These are phyloP conservation scores for Acorus gramineus DNA, from an alignment of 106 monocot species.

Conservation along the genomic window DNA sequence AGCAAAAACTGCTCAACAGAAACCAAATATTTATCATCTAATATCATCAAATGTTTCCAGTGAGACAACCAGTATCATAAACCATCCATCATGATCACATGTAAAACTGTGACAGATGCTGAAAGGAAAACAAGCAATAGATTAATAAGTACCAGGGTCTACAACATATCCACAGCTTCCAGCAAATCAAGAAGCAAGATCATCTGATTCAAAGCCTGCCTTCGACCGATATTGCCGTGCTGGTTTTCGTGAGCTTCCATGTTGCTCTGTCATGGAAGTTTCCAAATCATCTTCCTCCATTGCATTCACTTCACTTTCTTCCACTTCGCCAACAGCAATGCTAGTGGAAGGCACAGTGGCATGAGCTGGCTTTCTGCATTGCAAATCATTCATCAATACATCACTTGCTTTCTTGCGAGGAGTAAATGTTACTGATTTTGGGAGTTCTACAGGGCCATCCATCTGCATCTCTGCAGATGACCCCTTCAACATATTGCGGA, in stretches of 20 bases:
- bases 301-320: constrained; percentile 35
- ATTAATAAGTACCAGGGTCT: too few relatives aligned
- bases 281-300: constrained; percentile 56
- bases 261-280: not conserved
- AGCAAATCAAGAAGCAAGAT: too few relatives aligned
- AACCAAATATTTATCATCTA: too few relatives aligned
- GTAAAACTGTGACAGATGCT: too few relatives aligned
- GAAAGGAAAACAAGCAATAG: too few relatives aligned
- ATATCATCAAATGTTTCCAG: too few relatives aligned
- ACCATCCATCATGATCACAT: too few relatives aligned
- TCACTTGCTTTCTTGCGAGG: constrained; percentile 53
- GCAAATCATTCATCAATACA: constrained; percentile 21
- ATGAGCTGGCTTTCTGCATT: not conserved
- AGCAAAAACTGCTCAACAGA: too few relatives aligned
- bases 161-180: too few relatives aligned
- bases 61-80: too few relatives aligned
- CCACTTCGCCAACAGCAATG: constrained; percentile 31
- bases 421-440: constrained; percentile 56
- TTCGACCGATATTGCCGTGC: constrained; percentile 40
- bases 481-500: constrained; percentile 40
- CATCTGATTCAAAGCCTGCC: not conserved
- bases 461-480: constrained; percentile 13
- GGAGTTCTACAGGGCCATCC: constrained; percentile 32
- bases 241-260: constrained; percentile 5
- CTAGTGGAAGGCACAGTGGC: constrained; percentile 1